A percentile compares a stretch with the other conserved stretches of the same genome.
Evolutionary conservation across 2,329 filamentous ascomycete genomes (phyloP).

Genomic region (Diaporthe vaccinii): DNA sequence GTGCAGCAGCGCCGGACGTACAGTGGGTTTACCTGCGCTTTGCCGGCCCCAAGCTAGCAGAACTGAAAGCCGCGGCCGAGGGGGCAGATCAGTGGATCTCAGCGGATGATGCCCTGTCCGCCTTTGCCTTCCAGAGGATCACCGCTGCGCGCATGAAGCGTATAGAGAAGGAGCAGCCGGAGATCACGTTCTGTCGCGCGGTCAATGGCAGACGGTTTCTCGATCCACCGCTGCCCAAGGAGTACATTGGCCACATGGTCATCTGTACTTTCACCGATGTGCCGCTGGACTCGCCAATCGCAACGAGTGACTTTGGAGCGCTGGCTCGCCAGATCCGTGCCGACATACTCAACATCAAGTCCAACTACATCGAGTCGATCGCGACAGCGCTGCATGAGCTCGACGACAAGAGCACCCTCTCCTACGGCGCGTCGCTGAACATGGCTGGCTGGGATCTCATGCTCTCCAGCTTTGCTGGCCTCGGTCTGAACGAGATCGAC

Average conservation of each 20-base stretch:
- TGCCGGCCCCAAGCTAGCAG: not conserved
- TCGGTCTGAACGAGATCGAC: conserved; percentile 13
- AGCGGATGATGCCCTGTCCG: conserved; percentile 37
- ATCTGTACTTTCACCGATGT: conserved; percentile 24
- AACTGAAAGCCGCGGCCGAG: conserved; percentile 33
- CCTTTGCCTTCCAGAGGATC: conserved; percentile 33
- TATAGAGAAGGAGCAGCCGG: conserved; percentile 3
- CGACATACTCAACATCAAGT: conserved; percentile 13
- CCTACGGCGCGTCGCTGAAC: conserved; percentile 27
- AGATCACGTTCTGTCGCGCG: conserved; percentile 30
- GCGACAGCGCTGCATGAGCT: conserved; percentile 35
- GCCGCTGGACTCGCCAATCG: not conserved
- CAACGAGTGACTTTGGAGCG: conserved; percentile 13
- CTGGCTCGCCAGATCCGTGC: conserved; percentile 30
- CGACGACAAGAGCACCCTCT: conserved; percentile 33
- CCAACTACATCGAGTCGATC: conserved; percentile 31
- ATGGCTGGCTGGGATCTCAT: conserved; percentile 30
- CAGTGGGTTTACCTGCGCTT: conserved; percentile 42
- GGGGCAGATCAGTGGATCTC: conserved; percentile 28
- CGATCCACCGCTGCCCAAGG: conserved; percentile 1
- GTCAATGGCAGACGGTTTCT: conserved; percentile 35
- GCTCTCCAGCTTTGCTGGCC: conserved; percentile 32
- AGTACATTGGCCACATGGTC: conserved; percentile 36
- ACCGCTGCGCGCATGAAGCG: conserved; percentile 34
- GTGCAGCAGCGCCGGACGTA: not conserved